These are phyloP conservation scores for Fusarium albosuccineum DNA, from an alignment of 2,329 filamentous ascomycete genomes.

Conservation along the genomic window DNA sequence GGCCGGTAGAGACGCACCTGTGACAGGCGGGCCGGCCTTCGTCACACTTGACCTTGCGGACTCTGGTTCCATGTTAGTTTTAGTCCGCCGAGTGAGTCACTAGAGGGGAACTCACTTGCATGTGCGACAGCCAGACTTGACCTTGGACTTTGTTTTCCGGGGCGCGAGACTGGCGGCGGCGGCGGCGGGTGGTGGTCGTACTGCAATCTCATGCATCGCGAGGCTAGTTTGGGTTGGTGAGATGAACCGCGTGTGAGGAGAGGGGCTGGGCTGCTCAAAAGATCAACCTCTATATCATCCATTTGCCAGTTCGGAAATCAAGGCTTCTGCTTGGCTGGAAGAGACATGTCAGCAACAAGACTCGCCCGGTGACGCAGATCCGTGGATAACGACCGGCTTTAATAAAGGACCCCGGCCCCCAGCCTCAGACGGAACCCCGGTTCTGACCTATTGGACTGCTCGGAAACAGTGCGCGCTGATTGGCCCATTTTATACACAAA, in stretches of 20 bases:
- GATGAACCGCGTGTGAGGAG: too few species aligned
- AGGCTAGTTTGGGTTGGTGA: too few species aligned
- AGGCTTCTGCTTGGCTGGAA: conserved; percentile 31
- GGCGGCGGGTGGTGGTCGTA: neutral
- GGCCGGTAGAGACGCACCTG: conserved; percentile 36
- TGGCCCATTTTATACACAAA: conserved; percentile 9
- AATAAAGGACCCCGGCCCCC: too few species aligned
- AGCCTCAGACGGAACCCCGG: neutral
- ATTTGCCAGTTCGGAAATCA: conserved; percentile 42
- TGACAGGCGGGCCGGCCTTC: conserved; percentile 34
- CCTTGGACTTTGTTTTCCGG: conserved; percentile 33
- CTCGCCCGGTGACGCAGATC: neutral
- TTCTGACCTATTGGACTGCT: conserved; percentile 32
- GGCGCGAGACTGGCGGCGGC: neutral
- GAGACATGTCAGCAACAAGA: neutral
- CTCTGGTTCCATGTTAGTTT: neutral
- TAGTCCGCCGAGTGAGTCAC: neutral
- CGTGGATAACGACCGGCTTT: too few species aligned
- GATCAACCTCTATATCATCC: neutral
- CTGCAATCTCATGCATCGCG: too few species aligned
- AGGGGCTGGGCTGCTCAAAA: too few species aligned
- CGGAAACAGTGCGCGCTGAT: conserved; percentile 37
- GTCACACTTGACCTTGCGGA: conserved; percentile 36
- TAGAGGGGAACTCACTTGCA: conserved; percentile 32
- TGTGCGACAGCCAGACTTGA: conserved; percentile 38